A percentile compares a stretch with the other conserved stretches of the same genome.
Conservation (phyloP, 208 protist species). For the Eutreptiella sp. region DNA sequence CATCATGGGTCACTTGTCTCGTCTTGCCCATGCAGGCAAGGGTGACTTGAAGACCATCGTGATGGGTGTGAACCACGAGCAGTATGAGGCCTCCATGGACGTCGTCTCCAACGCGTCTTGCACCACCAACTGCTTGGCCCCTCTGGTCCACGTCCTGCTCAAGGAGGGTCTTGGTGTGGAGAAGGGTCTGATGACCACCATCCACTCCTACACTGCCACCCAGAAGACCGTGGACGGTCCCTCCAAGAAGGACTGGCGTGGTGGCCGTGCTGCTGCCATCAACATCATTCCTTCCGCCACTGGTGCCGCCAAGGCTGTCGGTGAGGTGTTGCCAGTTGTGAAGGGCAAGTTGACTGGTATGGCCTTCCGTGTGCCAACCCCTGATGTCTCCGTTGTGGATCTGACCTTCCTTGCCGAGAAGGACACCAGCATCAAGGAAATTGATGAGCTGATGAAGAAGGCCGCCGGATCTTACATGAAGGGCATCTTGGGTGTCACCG, state of each 20-base stretch:
- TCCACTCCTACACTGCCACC: constrained; percentile 97
- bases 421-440: constrained; percentile 87
- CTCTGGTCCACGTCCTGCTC: constrained; percentile 90
- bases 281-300: constrained; percentile 99
- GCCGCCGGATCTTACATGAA: constrained; percentile 84
- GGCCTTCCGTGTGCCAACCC: constrained; percentile 97
- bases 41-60: constrained; percentile 95
- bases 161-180: constrained; percentile 92
- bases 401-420: constrained; percentile 88
- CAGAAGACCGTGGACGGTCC: constrained; percentile 97
- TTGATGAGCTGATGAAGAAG: constrained; percentile 85
- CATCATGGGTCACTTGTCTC: no score
- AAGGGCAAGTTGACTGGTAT: constrained; percentile 90
- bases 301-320: constrained; percentile 97
- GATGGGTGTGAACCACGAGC: constrained; percentile 95
- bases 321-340: constrained; percentile 79
- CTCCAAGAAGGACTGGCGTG: constrained; percentile 96
- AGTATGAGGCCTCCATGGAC: constrained; percentile 66
- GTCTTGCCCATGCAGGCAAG: no score
- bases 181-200: constrained; percentile 98
- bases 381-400: constrained; percentile 98
- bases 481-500: constrained; percentile 83
- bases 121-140: constrained; percentile 99
- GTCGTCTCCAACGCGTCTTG: constrained; percentile 98
- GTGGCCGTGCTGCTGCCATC: constrained; percentile 77